phyloP scores from a whole-genome alignment of 2,329 filamentous ascomycete genomes.

The Colletotrichum sp. region DNA sequence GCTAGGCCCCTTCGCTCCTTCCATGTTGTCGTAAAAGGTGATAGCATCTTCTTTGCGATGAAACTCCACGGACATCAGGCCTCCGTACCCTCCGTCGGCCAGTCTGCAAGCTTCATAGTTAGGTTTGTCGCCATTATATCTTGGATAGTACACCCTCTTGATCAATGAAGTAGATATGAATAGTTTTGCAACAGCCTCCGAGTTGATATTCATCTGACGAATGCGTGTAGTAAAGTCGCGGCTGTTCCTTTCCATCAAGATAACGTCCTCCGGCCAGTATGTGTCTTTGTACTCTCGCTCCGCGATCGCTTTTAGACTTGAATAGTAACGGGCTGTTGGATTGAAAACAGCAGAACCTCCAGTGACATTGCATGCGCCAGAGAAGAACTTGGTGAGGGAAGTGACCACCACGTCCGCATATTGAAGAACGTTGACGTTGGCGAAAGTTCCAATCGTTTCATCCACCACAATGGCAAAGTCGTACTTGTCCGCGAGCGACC shows the following conservation, averaged over 20 bases:
- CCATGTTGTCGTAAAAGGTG: slow-evolving; percentile 83
- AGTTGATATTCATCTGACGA: slow-evolving; percentile 82
- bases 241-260: slow-evolving; percentile 96
- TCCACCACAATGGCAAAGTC: slow-evolving; percentile 92
- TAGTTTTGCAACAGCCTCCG: slow-evolving; percentile 80
- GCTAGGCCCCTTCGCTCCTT: slow-evolving; percentile 92
- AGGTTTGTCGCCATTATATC: slow-evolving; percentile 69
- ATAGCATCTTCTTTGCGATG: slow-evolving; percentile 72
- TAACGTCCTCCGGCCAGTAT: slow-evolving; percentile 90
- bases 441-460: slow-evolving; percentile 95
- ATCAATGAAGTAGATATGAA: slow-evolving; percentile 67
- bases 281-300: slow-evolving; percentile 78
- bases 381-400: slow-evolving; percentile 96
- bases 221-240: slow-evolving; percentile 87
- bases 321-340: slow-evolving; percentile 73
- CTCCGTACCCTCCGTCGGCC: slow-evolving; percentile 83
- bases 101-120: slow-evolving; percentile 82
- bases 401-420: slow-evolving; percentile 91
- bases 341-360: slow-evolving; percentile 76
- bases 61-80: slow-evolving; percentile 85
- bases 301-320: slow-evolving; percentile 68
- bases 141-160: slow-evolving; percentile 86
- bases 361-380: slow-evolving; percentile 98
- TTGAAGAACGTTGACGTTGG: slow-evolving; percentile 91
- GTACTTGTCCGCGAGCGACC: slow-evolving; percentile 77